These are phyloP conservation scores for Colletotrichum somersetense DNA, from an alignment of 2,329 filamentous ascomycete species.

Conservation along the genomic window DNA sequence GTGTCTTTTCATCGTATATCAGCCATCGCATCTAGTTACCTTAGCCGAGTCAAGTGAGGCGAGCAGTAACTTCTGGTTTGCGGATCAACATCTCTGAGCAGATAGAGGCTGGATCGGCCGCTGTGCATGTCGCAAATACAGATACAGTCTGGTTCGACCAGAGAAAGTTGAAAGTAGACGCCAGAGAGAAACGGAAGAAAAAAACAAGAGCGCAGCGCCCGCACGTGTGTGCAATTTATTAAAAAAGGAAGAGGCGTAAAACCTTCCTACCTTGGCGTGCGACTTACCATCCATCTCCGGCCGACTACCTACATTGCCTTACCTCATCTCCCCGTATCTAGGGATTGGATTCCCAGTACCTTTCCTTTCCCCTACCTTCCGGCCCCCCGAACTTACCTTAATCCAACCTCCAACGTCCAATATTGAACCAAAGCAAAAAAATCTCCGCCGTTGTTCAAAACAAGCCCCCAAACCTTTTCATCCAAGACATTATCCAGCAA, in stretches of 20 bases:
- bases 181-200: background rate
- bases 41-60: slow-evolving; percentile 36
- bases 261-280: slow-evolving; percentile 33
- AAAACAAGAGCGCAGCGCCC: slow-evolving; percentile 8
- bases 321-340: slow-evolving; percentile 42
- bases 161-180: slow-evolving; percentile 18
- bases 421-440: slow-evolving; percentile 8
- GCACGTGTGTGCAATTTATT: slow-evolving; percentile 24
- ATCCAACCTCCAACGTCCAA: slow-evolving; percentile 41
- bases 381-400: slow-evolving; percentile 41
- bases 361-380: slow-evolving; percentile 33
- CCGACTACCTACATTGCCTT: slow-evolving; percentile 36
- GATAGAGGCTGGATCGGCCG: slow-evolving; percentile 1
- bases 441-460: slow-evolving; percentile 30
- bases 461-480: slow-evolving; percentile 22
- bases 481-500: slow-evolving; percentile 23
- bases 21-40: slow-evolving; percentile 7
- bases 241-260: slow-evolving; percentile 30
- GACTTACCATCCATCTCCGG: slow-evolving; percentile 32
- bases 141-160: slow-evolving; percentile 7
- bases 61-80: slow-evolving; percentile 10
- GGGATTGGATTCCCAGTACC: slow-evolving; percentile 41
- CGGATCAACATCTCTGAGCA: slow-evolving; percentile 10
- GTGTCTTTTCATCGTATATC: slow-evolving; percentile 21
- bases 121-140: slow-evolving; percentile 13